Conservation (phyloP, 108 stramenopile species). For the Nannochloropsis granulata region DNA sequence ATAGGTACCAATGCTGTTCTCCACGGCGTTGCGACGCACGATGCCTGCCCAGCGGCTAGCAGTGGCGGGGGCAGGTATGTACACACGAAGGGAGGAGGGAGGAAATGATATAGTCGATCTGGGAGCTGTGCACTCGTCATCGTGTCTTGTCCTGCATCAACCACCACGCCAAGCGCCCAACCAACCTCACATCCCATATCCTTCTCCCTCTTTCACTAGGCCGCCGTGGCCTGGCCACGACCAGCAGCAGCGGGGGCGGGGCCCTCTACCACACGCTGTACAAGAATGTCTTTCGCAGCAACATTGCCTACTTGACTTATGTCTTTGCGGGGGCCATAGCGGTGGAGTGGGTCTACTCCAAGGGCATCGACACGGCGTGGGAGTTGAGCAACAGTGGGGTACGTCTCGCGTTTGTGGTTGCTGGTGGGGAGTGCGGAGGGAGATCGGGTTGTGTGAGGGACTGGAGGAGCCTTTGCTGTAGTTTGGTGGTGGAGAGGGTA, state of each 20-base stretch:
- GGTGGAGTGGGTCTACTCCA: slow-evolving; percentile 4
- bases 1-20: not conserved
- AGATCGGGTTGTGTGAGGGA: no score
- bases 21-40: not conserved
- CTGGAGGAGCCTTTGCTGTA: no score
- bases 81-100: not conserved
- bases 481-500: no score
- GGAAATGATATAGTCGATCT: no score
- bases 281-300: not conserved
- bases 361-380: not conserved
- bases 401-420: not conserved
- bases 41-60: not conserved
- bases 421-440: no score
- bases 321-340: slow-evolving; percentile 2
- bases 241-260: not conserved
- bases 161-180: no score
- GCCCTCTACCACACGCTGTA: not conserved
- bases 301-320: slow-evolving; percentile 11
- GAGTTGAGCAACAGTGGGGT: slow-evolving; percentile 9
- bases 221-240: not conserved
- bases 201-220: not conserved
- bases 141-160: no score
- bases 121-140: no score
- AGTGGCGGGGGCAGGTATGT: not conserved
- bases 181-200: no score